Evolutionary conservation across 495 filamentous ascomycete genomes (phyloP).

Genomic region (Jackrogersella multiformis): DNA sequence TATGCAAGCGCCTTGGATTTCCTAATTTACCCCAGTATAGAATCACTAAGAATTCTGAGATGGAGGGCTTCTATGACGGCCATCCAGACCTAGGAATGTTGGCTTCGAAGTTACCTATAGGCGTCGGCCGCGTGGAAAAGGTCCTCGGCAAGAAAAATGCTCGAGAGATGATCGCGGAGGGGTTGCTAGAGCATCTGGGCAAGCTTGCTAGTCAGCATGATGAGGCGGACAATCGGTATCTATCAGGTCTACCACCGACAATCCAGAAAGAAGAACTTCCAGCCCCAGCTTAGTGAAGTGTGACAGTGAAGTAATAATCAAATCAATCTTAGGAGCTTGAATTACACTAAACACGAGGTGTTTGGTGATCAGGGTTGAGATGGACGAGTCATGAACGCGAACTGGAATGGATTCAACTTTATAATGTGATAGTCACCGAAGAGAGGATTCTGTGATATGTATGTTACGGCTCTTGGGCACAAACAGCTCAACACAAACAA

Average conservation of each 20-base stretch:
- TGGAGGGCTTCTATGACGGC: conserved; percentile 17
- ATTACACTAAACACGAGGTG: not conserved
- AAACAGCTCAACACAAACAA: not conserved
- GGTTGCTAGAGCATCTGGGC: conserved; percentile 38
- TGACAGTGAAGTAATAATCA: too few species aligned
- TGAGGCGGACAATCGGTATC: conserved; percentile 1
- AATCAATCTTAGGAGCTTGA: not conserved
- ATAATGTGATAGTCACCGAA: not conserved
- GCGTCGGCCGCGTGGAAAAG: conserved; percentile 35
- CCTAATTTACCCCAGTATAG: not conserved
- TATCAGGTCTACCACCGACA: not conserved
- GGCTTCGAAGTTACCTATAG: conserved; percentile 29
- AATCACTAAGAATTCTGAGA: not conserved
- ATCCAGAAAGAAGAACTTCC: not conserved
- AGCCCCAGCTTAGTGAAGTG: conserved; percentile 2
- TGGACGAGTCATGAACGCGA: not conserved
- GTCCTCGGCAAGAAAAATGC: conserved; percentile 40
- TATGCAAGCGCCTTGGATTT: conserved; percentile 19
- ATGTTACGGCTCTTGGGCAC: not conserved
- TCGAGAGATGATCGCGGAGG: conserved; percentile 47
- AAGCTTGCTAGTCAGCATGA: conserved; percentile 23
- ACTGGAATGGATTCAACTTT: not conserved
- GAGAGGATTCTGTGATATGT: not conserved
- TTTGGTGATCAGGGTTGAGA: not conserved
- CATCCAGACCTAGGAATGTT: conserved; percentile 23